Evolutionary conservation across 768 basidiomycete genomes (phyloP).

Genomic region (Auriculariales sp.): DNA sequence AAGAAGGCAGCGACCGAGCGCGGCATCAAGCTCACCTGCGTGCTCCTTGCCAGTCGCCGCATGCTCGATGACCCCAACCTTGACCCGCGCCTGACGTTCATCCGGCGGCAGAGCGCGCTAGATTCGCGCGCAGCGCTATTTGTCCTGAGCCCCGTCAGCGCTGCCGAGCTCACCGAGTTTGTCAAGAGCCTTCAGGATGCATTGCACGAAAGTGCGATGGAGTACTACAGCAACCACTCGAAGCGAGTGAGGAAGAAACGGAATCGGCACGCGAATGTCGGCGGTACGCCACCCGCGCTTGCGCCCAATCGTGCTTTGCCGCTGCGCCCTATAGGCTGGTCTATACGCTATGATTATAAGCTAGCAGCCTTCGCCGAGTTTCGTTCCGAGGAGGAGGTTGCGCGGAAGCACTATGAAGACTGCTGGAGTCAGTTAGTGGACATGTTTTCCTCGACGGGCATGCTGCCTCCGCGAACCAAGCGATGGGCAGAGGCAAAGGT

Average conservation of each 20-base stretch:
- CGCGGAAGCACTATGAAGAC: constrained; percentile 94
- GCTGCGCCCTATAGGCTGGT: constrained; percentile 81
- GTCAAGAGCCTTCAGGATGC: constrained; percentile 80
- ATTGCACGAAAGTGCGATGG: constrained; percentile 74
- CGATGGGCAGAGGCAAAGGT: constrained; percentile 98
- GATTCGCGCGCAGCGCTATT: constrained; percentile 89
- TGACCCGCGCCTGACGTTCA: constrained; percentile 72
- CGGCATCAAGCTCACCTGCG: constrained; percentile 87
- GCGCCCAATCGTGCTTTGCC: constrained; percentile 40
- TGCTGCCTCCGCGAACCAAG: constrained; percentile 84
- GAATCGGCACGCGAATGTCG: constrained; percentile 44
- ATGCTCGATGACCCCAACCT: constrained; percentile 80
- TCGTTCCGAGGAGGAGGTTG: constrained; percentile 80
- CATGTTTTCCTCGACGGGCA: constrained; percentile 81
- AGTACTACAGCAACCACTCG: constrained; percentile 87
- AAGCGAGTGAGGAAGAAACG: constrained; percentile 86
- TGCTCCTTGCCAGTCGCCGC: constrained; percentile 75
- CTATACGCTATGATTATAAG: constrained; percentile 93
- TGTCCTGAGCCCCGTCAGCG: constrained; percentile 83
- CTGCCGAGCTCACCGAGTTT: constrained; percentile 79
- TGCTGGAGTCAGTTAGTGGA: constrained; percentile 70
- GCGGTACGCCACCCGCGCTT: constrained; percentile 23
- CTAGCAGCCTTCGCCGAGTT: constrained; percentile 96
- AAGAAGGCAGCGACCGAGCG: constrained; percentile 73
- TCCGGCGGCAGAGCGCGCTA: constrained; percentile 75